Conservation (phyloP, 2,329 filamentous ascomycete genomes). For the Ophiosphaerella korrae region DNA sequence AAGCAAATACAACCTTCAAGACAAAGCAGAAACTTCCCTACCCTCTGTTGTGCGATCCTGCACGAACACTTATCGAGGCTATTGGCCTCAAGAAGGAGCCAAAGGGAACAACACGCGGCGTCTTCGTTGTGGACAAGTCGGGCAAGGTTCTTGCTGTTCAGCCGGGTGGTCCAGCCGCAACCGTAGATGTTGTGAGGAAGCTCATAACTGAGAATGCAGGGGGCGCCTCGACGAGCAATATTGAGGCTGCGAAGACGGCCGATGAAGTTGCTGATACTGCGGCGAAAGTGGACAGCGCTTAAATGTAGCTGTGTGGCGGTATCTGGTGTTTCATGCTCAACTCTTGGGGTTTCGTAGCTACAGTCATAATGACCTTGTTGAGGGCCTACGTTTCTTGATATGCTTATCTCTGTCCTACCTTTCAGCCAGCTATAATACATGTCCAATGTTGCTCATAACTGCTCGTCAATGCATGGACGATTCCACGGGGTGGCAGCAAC, state of each 20-base stretch:
- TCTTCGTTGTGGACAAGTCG: slow-evolving; percentile 82
- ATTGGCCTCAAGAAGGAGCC: slow-evolving; percentile 89
- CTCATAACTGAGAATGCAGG: slow-evolving; percentile 54
- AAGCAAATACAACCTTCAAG: slow-evolving; percentile 91
- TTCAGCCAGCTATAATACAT: too few relatives aligned
- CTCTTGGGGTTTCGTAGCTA: too few relatives aligned
- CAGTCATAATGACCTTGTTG: too few relatives aligned
- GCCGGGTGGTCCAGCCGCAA: slow-evolving; percentile 76
- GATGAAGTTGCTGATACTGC: slow-evolving; percentile 55
- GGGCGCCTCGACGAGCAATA: slow-evolving; percentile 42
- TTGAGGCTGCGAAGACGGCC: slow-evolving; percentile 46
- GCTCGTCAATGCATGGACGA: too few relatives aligned
- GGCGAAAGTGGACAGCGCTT: slow-evolving; percentile 38
- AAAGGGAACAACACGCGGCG: slow-evolving; percentile 80
- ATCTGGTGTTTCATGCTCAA: background rate
- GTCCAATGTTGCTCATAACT: too few relatives aligned
- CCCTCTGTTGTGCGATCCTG: slow-evolving; percentile 82
- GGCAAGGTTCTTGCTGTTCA: slow-evolving; percentile 80
- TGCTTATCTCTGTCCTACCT: too few relatives aligned
- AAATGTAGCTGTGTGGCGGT: background rate
- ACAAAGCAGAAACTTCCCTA: slow-evolving; percentile 90
- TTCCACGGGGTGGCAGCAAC: too few relatives aligned
- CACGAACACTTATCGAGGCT: slow-evolving; percentile 74
- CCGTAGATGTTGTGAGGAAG: slow-evolving; percentile 75
- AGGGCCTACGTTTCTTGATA: too few relatives aligned